Conservation (phyloP, 768 basidiomycete genomes). For the Chlorophyllum brunneum region DNA sequence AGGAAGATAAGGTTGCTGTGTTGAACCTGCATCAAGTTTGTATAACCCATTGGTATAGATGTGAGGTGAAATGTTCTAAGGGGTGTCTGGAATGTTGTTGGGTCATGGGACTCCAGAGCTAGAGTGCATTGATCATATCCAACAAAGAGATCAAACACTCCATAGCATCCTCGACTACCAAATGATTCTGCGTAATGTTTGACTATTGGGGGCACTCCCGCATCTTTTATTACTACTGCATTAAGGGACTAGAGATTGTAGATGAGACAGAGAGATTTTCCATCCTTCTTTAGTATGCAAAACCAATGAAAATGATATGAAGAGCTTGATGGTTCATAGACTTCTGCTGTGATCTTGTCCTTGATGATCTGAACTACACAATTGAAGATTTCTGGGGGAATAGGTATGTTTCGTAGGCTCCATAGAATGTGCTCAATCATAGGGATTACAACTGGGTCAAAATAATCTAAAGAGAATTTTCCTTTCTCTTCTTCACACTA, state of each 20-base stretch:
- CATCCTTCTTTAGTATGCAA: slow-evolving; percentile 35
- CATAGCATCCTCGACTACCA: slow-evolving; percentile 29
- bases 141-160: no score
- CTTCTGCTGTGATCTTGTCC: no score
- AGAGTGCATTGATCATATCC: slow-evolving; percentile 30
- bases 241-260: slow-evolving; percentile 36
- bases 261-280: slow-evolving; percentile 27
- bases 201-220: no score
- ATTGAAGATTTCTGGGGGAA: no score
- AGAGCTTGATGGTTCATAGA: slow-evolving; percentile 35
- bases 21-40: slow-evolving; percentile 32
- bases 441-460: no score
- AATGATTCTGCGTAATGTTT: slow-evolving; percentile 31
- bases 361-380: no score
- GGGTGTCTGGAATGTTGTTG: slow-evolving; percentile 36
- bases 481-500: no score
- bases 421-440: no score
- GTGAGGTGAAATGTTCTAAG: slow-evolving; percentile 29
- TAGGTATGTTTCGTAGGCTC: no score
- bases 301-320: slow-evolving; percentile 40
- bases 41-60: slow-evolving; percentile 32
- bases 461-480: no score
- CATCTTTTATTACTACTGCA: slow-evolving; percentile 29
- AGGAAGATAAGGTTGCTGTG: slow-evolving; percentile 29
- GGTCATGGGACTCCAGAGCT: slow-evolving; percentile 19